Conservation (phyloP, 225 moss, liverwort and hornwort species). For the Bryoerythrophyllum caledonicum region DNA sequence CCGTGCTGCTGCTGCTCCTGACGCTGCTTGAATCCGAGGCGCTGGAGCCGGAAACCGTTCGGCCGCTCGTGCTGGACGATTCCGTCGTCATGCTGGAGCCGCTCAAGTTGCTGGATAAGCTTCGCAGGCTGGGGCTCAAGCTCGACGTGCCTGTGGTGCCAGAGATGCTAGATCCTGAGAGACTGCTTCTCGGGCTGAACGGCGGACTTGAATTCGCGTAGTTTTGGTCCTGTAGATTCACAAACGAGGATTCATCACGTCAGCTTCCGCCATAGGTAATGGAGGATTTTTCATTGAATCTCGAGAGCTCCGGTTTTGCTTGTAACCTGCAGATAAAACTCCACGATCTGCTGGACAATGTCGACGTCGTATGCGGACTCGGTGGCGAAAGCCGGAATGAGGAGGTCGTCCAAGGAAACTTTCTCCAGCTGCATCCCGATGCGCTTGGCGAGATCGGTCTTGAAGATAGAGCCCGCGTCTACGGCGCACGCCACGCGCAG, state of each 20-base stretch:
- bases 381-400: conserved; percentile 63
- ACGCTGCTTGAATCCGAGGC: conserved; percentile 39
- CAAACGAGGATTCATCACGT: conserved; percentile 11
- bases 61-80: conserved; percentile 26
- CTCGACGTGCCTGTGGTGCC: conserved; percentile 31
- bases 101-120: conserved; percentile 35
- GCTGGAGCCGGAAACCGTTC: conserved; percentile 28
- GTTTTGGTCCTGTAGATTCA: conserved; percentile 36
- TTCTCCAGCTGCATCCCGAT: conserved; percentile 77
- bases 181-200: conserved; percentile 40
- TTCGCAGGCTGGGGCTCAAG: conserved; percentile 36
- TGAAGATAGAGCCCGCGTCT: conserved; percentile 67
- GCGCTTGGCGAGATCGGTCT: conserved; percentile 66
- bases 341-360: conserved; percentile 77
- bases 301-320: neutral
- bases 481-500: conserved; percentile 77
- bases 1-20: conserved; percentile 29
- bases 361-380: conserved; percentile 82
- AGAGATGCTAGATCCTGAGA: conserved; percentile 37
- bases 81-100: conserved; percentile 34
- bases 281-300: neutral
- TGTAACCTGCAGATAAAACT: conserved; percentile 69
- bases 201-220: conserved; percentile 38
- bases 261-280: neutral
- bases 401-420: conserved; percentile 70